phyloP scores from a whole-genome alignment of 441 rosid species.

The Hura crepitans region DNA sequence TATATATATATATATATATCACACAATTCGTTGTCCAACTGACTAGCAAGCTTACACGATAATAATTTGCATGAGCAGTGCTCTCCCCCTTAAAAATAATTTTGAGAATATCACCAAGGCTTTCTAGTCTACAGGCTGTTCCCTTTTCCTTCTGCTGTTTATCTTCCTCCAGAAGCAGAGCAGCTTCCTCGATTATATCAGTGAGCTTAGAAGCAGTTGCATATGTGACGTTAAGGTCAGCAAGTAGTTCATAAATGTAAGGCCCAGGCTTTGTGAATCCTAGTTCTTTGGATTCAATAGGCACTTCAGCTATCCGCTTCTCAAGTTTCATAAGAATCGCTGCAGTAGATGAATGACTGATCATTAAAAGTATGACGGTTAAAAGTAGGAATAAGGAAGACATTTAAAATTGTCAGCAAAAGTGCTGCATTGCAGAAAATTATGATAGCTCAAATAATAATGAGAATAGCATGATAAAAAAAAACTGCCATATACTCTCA shows the following conservation, averaged over 20 bases:
- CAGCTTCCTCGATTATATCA: conserved; percentile 68
- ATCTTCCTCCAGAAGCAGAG: conserved; percentile 68
- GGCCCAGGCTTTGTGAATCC: conserved; percentile 96
- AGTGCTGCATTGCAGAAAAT: conserved; percentile 11
- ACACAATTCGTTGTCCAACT: conserved; percentile 7
- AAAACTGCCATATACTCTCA: conserved; percentile 11
- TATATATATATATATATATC: background rate
- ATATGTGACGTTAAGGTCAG: conserved; percentile 71
- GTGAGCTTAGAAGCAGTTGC: conserved; percentile 75
- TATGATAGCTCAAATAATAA: conserved; percentile 2
- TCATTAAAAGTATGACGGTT: conserved; percentile 18
- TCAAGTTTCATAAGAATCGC: conserved; percentile 90
- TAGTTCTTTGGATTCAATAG: conserved; percentile 66
- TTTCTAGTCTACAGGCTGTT: conserved; percentile 70
- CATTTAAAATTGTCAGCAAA: conserved; percentile 7
- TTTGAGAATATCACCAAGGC: conserved; percentile 61
- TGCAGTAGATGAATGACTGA: conserved; percentile 35
- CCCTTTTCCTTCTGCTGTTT: conserved; percentile 48
- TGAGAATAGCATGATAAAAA: background rate
- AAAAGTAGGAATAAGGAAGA: conserved; percentile 9
- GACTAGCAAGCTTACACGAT: conserved; percentile 59
- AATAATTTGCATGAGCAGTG: conserved; percentile 57
- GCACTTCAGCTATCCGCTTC: conserved; percentile 75
- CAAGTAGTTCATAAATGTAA: conserved; percentile 75
- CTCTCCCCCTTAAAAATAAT: conserved; percentile 64